Percentiles rank a stretch among this genome's conserved stretches.
phyloP scores from a whole-genome alignment of 2,329 filamentous ascomycete genomes.

The Coniochaeta pulveracea region DNA sequence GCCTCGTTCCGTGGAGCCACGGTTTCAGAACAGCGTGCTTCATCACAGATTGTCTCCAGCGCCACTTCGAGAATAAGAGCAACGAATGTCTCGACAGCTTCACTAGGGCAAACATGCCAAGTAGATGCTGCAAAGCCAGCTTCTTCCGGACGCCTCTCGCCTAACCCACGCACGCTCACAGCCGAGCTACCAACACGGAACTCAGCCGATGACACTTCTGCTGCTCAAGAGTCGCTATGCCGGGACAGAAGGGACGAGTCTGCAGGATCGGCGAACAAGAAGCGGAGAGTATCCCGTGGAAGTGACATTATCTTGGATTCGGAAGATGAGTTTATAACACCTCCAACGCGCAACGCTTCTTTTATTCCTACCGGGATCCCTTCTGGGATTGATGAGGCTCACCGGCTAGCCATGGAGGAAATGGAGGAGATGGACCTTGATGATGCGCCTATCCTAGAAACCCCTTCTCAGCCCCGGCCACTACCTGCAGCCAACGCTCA shows the following conservation, averaged over 20 bases:
- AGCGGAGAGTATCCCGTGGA: conserved; percentile 10
- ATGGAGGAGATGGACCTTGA: conserved; percentile 4
- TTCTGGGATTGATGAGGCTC: conserved; percentile 5
- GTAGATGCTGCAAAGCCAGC: neutral
- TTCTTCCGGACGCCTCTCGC: neutral
- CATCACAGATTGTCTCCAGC: conserved; percentile 11
- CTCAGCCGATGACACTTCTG: neutral
- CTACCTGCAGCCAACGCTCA: no score
- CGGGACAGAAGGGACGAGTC: neutral
- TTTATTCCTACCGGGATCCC: conserved; percentile 13
- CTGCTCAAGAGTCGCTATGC: neutral
- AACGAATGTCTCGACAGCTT: conserved; percentile 4
- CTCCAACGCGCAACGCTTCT: conserved; percentile 23
- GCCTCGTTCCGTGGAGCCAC: neutral
- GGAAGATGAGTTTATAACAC: conserved; percentile 40
- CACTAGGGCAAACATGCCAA: neutral
- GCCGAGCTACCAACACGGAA: neutral
- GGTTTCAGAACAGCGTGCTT: conserved; percentile 6
- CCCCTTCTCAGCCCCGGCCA: no score
- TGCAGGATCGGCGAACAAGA: conserved; percentile 4
- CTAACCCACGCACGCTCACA: neutral
- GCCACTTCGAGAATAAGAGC: conserved; percentile 11
- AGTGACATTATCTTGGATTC: conserved; percentile 39
- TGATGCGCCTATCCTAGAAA: conserved; percentile 2
- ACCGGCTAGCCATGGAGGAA: conserved; percentile 6